phyloP scores from a whole-genome alignment of 495 filamentous ascomycete species.

The Penicillium egyptiacum region DNA sequence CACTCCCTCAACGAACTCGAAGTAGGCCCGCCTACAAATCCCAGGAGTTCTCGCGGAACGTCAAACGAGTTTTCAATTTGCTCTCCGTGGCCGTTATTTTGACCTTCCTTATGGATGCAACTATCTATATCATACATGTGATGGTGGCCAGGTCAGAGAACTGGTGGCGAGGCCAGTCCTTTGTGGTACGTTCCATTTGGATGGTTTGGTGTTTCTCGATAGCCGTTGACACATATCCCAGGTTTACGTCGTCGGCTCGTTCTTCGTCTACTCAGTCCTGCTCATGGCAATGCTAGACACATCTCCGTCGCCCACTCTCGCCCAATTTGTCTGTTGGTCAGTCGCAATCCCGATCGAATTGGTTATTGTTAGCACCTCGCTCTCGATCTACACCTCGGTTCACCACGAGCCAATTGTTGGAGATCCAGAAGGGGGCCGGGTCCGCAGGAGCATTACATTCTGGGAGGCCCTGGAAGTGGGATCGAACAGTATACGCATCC shows the following conservation, averaged over 20 bases:
- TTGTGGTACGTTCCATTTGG: slow-evolving; percentile 62
- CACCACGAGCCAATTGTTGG: slow-evolving; percentile 62
- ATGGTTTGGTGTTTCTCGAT: slow-evolving; percentile 1
- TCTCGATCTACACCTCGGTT: slow-evolving; percentile 57
- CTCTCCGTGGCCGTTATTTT: slow-evolving; percentile 63
- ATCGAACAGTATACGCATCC: slow-evolving; percentile 58
- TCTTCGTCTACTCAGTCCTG: slow-evolving; percentile 70
- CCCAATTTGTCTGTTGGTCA: slow-evolving; percentile 73
- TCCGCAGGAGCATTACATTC: slow-evolving; percentile 52
- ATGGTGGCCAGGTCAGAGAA: slow-evolving; percentile 60
- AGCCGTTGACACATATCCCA: slow-evolving; percentile 32
- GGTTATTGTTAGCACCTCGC: slow-evolving; percentile 62
- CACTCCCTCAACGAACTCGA: slow-evolving; percentile 61
- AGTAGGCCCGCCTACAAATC: slow-evolving; percentile 37
- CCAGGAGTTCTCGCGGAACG: slow-evolving; percentile 55
- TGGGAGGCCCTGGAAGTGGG: slow-evolving; percentile 67
- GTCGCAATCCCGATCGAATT: slow-evolving; percentile 66
- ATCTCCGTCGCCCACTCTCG: slow-evolving; percentile 66
- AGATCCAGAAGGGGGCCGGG: slow-evolving; percentile 44
- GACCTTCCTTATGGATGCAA: slow-evolving; percentile 73
- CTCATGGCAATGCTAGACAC: slow-evolving; percentile 81
- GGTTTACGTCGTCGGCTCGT: slow-evolving; percentile 80
- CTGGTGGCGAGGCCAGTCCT: slow-evolving; percentile 90
- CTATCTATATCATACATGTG: slow-evolving; percentile 74
- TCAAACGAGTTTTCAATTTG: slow-evolving; percentile 71